These are phyloP conservation scores for Neofusicoccum umdonicola DNA, from an alignment of 2,329 filamentous ascomycete genomes.

Conservation along the genomic window DNA sequence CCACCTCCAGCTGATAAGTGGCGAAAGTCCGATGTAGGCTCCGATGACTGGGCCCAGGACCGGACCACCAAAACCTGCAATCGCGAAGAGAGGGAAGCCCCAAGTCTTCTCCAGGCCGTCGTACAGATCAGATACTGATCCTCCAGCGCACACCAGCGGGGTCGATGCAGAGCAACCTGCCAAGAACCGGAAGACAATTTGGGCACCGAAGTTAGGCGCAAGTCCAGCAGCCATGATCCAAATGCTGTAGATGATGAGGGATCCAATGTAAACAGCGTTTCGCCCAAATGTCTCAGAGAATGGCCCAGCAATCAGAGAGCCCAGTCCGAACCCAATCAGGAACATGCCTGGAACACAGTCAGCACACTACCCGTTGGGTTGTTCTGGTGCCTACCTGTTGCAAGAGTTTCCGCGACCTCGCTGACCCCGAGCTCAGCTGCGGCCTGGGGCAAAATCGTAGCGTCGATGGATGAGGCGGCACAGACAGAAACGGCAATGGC, in stretches of 20 bases:
- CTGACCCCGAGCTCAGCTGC: slow-evolving; percentile 49
- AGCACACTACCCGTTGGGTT: background rate
- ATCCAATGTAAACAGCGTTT: slow-evolving; percentile 50
- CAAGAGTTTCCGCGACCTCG: slow-evolving; percentile 51
- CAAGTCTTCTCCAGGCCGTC: slow-evolving; percentile 48
- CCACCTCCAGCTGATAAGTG: slow-evolving; percentile 36
- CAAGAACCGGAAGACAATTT: slow-evolving; percentile 51
- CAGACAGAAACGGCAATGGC: slow-evolving; percentile 49
- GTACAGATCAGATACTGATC: slow-evolving; percentile 49
- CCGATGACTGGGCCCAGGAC: slow-evolving; percentile 35
- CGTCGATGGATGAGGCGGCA: slow-evolving; percentile 53
- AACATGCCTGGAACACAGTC: slow-evolving; percentile 24
- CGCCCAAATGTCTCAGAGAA: slow-evolving; percentile 19
- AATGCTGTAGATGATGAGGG: slow-evolving; percentile 48
- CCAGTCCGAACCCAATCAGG: slow-evolving; percentile 44
- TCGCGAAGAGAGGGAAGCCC: slow-evolving; percentile 52
- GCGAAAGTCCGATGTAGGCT: slow-evolving; percentile 35
- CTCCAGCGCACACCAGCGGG: slow-evolving; percentile 47
- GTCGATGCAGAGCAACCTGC: slow-evolving; percentile 49
- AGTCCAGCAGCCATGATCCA: slow-evolving; percentile 50
- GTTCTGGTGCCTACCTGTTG: slow-evolving; percentile 37
- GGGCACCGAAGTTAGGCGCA: slow-evolving; percentile 46
- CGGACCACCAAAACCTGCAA: slow-evolving; percentile 42
- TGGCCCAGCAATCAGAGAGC: slow-evolving; percentile 50
- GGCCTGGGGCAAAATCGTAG: slow-evolving; percentile 47